Base-by-base conservation (phyloP, 2,329 filamentous ascomycete species). In the Cercospora brassicicola region DNA sequence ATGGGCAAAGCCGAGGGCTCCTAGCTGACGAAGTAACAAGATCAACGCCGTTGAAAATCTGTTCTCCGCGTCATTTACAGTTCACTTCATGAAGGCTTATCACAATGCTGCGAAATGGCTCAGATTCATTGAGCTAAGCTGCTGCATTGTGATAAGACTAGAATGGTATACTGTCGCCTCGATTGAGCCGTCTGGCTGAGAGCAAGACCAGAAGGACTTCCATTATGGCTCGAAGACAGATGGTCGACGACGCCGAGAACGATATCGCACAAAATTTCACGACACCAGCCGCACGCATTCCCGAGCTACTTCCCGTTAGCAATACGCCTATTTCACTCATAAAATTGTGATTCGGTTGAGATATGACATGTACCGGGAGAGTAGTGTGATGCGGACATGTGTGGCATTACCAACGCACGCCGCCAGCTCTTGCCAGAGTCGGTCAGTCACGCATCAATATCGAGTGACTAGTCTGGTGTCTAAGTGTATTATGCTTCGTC, bases 401-500 rank as follows among this genome's bases (percentile, higher is more conserved):
- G 23, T 61, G 59, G 59, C 36, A 61, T 61, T 42, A 7, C 11
- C 23, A 26, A 4, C 13, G 33, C 59, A 48, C 20, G 5, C 59
- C 36, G 6, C 33, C 59, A 15, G 20, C 59, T 61, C 36, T 9
- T 23, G 20, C 36, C 33, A 45, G 20, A 26, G 33, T 18, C 13
- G 59, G 18, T 36, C 11, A 30, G 59, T 20, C 36, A 28, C 26
- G 23, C 59, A 23, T 48, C 33, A 20, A 45, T n/a, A 42, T 28
- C 20, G 42, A 28, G 20, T 48, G 42, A 45, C 39, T 62, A 51
- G 62, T 65, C 62, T 65, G 53, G 55, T 57, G 62, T 68, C 66
- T 68, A 65, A 60, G n/a, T 68, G 51, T 68, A 68, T 68, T 65
- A 65, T 57, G 36, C 45, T 56, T 65, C 26, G 9, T 51, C 20